Percentiles rank a stretch among this genome's conserved stretches.
Evolutionary conservation across 805 yeast species (phyloP).

Genomic region (Starmerella bombicola): DNA sequence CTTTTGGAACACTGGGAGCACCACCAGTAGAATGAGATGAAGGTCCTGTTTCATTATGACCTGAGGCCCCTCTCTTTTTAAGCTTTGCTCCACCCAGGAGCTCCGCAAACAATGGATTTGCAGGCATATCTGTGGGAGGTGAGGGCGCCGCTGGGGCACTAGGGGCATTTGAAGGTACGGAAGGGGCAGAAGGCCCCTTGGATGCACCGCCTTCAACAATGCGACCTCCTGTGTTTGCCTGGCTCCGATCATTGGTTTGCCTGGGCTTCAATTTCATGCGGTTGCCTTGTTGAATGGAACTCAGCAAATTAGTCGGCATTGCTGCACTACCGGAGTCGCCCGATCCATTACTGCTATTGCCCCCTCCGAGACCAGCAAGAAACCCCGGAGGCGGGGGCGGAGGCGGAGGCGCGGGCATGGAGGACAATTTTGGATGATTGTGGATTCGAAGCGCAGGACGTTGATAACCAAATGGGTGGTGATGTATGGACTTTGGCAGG

Average conservation of each 20-base stretch:
- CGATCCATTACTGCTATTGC: slow-evolving; percentile 24
- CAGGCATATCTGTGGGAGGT: slow-evolving; percentile 13
- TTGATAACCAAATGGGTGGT: too few species aligned
- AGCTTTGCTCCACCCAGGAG: slow-evolving; percentile 18
- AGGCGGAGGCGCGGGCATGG: slow-evolving; percentile 28
- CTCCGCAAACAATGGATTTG: slow-evolving; percentile 20
- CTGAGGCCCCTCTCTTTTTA: slow-evolving; percentile 9
- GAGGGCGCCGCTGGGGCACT: slow-evolving; percentile 7
- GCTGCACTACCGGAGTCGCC: slow-evolving; percentile 24
- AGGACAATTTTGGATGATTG: too few species aligned
- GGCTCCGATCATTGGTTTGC: slow-evolving; percentile 53
- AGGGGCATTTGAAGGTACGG: slow-evolving; percentile 14
- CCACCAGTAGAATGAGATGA: slow-evolving; percentile 9
- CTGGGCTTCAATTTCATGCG: slow-evolving; percentile 42
- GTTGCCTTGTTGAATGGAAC: slow-evolving; percentile 69
- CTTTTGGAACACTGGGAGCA: slow-evolving; percentile 10
- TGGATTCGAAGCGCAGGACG: too few species aligned
- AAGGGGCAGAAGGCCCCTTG: slow-evolving; percentile 12
- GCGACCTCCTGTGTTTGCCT: slow-evolving; percentile 39
- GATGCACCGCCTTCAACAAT: slow-evolving; percentile 23
- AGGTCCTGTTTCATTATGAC: slow-evolving; percentile 2
- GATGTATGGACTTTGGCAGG: too few species aligned
- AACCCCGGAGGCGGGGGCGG: slow-evolving; percentile 28
- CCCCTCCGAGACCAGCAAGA: slow-evolving; percentile 24
- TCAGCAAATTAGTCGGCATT: slow-evolving; percentile 39